Evolutionary conservation across 2,329 filamentous ascomycete genomes (phyloP).

Genomic region (Colletotrichum tanaceti): DNA sequence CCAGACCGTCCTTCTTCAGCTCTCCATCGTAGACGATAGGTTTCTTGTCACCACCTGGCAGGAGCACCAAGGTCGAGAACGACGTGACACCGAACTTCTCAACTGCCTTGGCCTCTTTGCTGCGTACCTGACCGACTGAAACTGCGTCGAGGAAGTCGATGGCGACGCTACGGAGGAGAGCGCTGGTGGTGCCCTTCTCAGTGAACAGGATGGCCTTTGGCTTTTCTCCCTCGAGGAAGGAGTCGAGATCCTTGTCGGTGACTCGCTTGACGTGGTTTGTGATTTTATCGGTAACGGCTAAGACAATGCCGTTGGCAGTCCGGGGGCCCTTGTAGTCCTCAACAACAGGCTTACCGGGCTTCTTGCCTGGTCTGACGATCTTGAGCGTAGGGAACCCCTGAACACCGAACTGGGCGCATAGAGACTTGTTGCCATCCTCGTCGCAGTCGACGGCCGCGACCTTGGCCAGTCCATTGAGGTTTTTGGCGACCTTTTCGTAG

Average conservation of each 20-base stretch:
- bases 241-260: constrained; percentile 80
- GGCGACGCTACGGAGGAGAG: constrained; percentile 84
- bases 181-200: constrained; percentile 89
- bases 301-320: constrained; percentile 86
- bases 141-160: constrained; percentile 90
- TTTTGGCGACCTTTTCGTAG: constrained; percentile 93
- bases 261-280: constrained; percentile 90
- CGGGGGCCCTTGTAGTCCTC: constrained; percentile 92
- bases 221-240: constrained; percentile 76
- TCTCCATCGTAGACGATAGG: constrained; percentile 82
- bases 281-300: constrained; percentile 86
- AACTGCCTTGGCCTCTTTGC: constrained; percentile 79
- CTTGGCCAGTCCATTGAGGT: constrained; percentile 90
- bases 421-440: constrained; percentile 88
- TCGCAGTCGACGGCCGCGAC: constrained; percentile 97
- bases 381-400: constrained; percentile 97
- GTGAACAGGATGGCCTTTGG: constrained; percentile 93
- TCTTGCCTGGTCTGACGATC: constrained; percentile 87
- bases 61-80: constrained; percentile 83
- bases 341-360: constrained; percentile 77
- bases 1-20: constrained; percentile 84
- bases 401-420: constrained; percentile 87
- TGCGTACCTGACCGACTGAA: constrained; percentile 82
- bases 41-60: constrained; percentile 77
- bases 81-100: constrained; percentile 80